phyloP scores from a whole-genome alignment of 192 early-diverging fungal genomes.

The Obelidium mucronatum region DNA sequence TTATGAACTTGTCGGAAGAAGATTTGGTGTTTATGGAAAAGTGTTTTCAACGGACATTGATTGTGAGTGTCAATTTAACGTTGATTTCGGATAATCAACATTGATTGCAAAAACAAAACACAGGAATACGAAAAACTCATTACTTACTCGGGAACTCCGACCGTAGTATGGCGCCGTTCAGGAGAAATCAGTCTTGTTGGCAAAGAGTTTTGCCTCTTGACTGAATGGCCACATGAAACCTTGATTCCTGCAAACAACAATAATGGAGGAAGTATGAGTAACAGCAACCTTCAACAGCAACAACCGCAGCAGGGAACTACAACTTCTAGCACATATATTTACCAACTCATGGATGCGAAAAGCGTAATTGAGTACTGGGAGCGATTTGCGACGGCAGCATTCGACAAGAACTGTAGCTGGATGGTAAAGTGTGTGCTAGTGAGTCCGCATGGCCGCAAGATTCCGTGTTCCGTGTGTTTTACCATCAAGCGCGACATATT shows the following conservation, averaged over 20 bases:
- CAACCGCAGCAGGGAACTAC: background rate
- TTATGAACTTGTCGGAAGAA: constrained; percentile 93
- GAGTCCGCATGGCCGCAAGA: constrained; percentile 70
- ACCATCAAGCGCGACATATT: constrained; percentile 97
- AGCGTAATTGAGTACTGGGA: constrained; percentile 97
- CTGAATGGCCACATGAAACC: constrained; percentile 88
- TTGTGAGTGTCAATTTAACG: constrained; percentile 44
- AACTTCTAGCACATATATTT: constrained; percentile 73
- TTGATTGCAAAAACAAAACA: background rate
- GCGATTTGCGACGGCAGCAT: constrained; percentile 89
- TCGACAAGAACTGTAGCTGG: constrained; percentile 88
- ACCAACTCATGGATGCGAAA: constrained; percentile 93
- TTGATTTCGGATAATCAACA: constrained; percentile 2
- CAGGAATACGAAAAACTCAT: constrained; percentile 97
- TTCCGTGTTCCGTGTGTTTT: constrained; percentile 95
- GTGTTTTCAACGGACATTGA: constrained; percentile 90
- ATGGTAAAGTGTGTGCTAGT: constrained; percentile 89
- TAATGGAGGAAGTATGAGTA: no score
- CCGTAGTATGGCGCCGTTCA: constrained; percentile 95
- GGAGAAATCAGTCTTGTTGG: constrained; percentile 96
- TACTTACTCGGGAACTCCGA: constrained; percentile 92
- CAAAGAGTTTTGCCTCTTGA: constrained; percentile 94
- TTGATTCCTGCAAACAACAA: constrained; percentile 52
- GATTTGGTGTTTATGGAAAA: constrained; percentile 97
- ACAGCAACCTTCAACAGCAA: no score